A percentile compares a stretch with the other conserved stretches of the same genome.
Evolutionary conservation across 208 protist species (phyloP).

Genomic region (Wallacemonas sp.): DNA sequence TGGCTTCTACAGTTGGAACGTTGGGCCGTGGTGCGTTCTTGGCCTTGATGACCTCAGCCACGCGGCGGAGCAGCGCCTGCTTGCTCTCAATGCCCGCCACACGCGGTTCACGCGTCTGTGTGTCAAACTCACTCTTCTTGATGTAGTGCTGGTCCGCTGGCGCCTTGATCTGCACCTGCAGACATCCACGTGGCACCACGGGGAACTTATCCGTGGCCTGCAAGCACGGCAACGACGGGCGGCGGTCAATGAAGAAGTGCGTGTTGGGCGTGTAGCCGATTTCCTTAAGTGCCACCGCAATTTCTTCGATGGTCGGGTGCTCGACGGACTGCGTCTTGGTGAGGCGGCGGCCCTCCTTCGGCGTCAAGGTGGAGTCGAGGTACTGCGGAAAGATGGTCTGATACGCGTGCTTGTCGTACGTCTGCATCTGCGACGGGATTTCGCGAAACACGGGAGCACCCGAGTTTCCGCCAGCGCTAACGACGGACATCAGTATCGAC

Average conservation of each 20-base stretch:
- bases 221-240: constrained; percentile 51
- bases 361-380: constrained; percentile 69
- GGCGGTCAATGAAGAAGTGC: constrained; percentile 45
- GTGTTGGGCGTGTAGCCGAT: constrained; percentile 51
- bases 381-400: constrained; percentile 89
- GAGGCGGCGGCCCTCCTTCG: constrained; percentile 71
- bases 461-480: neutral
- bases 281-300: constrained; percentile 40
- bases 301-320: constrained; percentile 68
- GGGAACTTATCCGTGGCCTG: constrained; percentile 60
- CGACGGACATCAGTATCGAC: constrained; percentile 2
- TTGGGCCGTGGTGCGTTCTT: constrained; percentile 32
- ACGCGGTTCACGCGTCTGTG: constrained; percentile 55
- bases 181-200: constrained; percentile 66
- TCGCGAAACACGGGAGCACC: constrained; percentile 7
- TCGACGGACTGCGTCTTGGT: constrained; percentile 64
- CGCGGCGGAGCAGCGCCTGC: constrained; percentile 65
- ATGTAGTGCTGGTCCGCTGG: constrained; percentile 79
- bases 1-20: constrained; percentile 30
- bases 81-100: constrained; percentile 68
- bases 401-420: constrained; percentile 67
- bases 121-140: constrained; percentile 88
- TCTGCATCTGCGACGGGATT: constrained; percentile 13
- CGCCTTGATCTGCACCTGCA: constrained; percentile 77
- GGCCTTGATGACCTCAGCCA: constrained; percentile 72